Conservation (phyloP, 345 rosid genomes). For the Arabis hirsuta region DNA sequence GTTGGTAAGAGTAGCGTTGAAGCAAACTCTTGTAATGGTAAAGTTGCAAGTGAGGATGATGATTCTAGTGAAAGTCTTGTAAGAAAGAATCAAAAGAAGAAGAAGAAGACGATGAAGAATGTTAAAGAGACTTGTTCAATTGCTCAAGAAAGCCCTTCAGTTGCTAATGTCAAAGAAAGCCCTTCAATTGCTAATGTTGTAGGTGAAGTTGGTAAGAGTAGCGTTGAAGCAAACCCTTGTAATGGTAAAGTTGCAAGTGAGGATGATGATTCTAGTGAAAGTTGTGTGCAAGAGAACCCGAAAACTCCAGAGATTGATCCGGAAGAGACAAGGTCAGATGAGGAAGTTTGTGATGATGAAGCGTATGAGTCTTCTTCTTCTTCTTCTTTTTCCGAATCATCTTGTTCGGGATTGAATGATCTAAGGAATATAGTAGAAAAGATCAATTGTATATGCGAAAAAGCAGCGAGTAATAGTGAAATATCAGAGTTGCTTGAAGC, state of each 20-base stretch:
- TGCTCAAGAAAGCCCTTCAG: background rate
- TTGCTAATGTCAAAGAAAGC: background rate
- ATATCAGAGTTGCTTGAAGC: conserved; percentile 41
- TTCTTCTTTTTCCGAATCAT: conserved; percentile 24
- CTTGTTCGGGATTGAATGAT: conserved; percentile 18
- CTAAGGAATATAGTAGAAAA: conserved; percentile 24
- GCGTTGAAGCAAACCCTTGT: conserved; percentile 23
- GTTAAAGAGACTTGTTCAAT: background rate
- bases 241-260: conserved; percentile 7
- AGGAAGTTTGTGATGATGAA: conserved; percentile 35
- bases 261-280: background rate
- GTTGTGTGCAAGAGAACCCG: background rate
- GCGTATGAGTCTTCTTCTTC: conserved; percentile 25
- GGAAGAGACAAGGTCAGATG: conserved; percentile 7
- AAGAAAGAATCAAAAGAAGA: background rate
- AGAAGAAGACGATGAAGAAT: conserved; percentile 23
- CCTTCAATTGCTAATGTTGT: background rate
- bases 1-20: conserved; percentile 10
- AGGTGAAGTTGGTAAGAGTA: conserved; percentile 12
- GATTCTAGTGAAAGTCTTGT: background rate
- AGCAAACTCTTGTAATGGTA: conserved; percentile 8
- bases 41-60: background rate
- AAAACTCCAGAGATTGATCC: conserved; percentile 11
- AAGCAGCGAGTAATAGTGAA: conserved; percentile 14
- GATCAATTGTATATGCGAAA: conserved; percentile 26